phyloP scores from a whole-genome alignment of 257 asterid species.

The Solanum clarkiae region DNA sequence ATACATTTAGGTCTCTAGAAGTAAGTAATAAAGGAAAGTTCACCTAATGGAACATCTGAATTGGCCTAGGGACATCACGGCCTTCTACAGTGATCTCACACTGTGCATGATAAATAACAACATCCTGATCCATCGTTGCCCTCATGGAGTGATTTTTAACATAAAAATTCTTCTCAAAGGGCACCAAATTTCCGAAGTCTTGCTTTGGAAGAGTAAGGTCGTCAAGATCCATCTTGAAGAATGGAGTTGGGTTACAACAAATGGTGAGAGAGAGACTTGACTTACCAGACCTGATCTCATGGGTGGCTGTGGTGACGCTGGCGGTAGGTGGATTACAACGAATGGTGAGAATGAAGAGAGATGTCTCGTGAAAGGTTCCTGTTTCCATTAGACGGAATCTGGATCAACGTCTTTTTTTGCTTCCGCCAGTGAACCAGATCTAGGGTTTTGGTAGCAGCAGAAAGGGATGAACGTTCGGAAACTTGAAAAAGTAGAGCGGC shows the following conservation, averaged over 20 bases:
- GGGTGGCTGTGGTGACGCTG: not conserved
- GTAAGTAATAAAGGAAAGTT: slow-evolving; percentile 64
- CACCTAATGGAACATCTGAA: slow-evolving; percentile 70
- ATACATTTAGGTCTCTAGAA: not conserved
- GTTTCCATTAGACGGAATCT: not conserved
- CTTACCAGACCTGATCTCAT: not conserved
- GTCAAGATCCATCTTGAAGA: slow-evolving; percentile 53
- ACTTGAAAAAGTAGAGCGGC: not conserved
- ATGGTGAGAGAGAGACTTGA: not conserved
- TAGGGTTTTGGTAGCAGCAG: not conserved
- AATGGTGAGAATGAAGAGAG: not conserved
- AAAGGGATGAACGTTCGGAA: not conserved
- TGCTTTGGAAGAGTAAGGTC: slow-evolving; percentile 59
- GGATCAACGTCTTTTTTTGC: not conserved
- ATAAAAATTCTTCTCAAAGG: slow-evolving; percentile 73
- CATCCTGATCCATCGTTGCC: slow-evolving; percentile 66
- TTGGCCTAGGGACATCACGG: slow-evolving; percentile 68
- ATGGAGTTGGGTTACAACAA: too few relatives aligned
- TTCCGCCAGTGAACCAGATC: not conserved
- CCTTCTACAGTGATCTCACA: slow-evolving; percentile 79
- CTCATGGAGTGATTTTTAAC: slow-evolving; percentile 61
- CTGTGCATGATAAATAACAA: slow-evolving; percentile 47
- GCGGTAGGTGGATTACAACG: not conserved
- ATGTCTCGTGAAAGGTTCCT: not conserved
- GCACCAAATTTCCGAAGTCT: slow-evolving; percentile 62